Evolutionary conservation across 202 grass and related monocot genomes (phyloP).

Genomic region (Carex arenaria): DNA sequence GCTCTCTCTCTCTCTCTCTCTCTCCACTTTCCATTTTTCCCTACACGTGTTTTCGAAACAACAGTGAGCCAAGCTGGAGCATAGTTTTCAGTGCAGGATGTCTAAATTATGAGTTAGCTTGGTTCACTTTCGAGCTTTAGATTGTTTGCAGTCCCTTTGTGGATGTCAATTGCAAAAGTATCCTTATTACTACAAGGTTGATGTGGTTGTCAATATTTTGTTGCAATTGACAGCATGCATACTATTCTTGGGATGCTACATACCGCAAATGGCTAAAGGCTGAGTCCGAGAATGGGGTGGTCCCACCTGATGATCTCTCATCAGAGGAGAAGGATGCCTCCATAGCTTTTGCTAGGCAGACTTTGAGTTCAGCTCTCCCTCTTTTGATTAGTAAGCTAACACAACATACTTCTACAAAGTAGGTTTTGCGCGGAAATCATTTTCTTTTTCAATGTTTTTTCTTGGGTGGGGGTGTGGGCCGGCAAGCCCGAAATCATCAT

Average conservation of each 20-base stretch:
- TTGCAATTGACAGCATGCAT: conserved; percentile 66
- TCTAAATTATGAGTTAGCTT: not conserved
- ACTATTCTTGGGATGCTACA: conserved; percentile 90
- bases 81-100: not conserved
- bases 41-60: not conserved
- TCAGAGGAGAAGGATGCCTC: conserved; percentile 76
- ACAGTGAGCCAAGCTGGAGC: not conserved
- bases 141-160: conserved; percentile 3
- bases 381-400: conserved; percentile 69
- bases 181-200: not conserved
- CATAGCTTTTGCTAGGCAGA: conserved; percentile 66
- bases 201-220: conserved; percentile 12
- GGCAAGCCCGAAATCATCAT: not conserved
- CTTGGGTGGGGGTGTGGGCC: not conserved
- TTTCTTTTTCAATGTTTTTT: not conserved
- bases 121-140: not conserved
- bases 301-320: conserved; percentile 75
- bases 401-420: not conserved
- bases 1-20: not conserved
- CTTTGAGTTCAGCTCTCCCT: conserved; percentile 60
- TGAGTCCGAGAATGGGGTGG: conserved; percentile 64
- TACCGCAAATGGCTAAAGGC: conserved; percentile 91
- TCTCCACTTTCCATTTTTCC: conserved; percentile 12
- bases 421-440: not conserved
- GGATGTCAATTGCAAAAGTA: not conserved